phyloP scores from a whole-genome alignment of 306 rosid genomes.

The Boehmeria nivea region DNA sequence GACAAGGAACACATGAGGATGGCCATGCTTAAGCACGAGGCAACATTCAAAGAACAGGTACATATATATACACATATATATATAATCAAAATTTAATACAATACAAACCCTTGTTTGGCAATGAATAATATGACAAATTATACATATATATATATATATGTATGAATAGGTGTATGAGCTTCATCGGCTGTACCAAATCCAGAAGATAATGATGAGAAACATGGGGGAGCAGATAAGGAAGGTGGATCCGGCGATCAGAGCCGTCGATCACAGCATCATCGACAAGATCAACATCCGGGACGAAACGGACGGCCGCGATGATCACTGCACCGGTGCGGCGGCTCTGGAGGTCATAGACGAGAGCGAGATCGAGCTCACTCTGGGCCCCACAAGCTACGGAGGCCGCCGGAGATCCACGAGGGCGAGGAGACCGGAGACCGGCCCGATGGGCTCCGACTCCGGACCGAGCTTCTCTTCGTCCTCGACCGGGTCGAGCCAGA shows the following conservation, averaged over 20 bases:
- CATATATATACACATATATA: neutral
- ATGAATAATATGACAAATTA: neutral
- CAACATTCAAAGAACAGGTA: slow-evolving; percentile 81
- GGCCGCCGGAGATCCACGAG: slow-evolving; percentile 20
- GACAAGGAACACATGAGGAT: slow-evolving; percentile 70
- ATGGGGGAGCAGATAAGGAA: slow-evolving; percentile 27
- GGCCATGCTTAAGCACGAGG: slow-evolving; percentile 77
- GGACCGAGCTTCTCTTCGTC: slow-evolving; percentile 60
- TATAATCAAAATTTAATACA: neutral
- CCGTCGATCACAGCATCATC: neutral
- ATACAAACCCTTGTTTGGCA: neutral
- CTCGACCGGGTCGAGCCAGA: slow-evolving; percentile 68
- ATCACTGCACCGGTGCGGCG: neutral
- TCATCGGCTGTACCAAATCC: slow-evolving; percentile 75
- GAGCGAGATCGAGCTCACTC: slow-evolving; percentile 66
- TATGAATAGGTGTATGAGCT: slow-evolving; percentile 63
- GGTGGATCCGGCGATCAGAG: neutral
- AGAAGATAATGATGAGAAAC: slow-evolving; percentile 71
- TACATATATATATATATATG: neutral
- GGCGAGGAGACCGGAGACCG: slow-evolving; percentile 44
- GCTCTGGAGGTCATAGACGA: slow-evolving; percentile 59
- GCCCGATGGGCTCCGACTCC: slow-evolving; percentile 44
- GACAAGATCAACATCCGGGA: slow-evolving; percentile 3
- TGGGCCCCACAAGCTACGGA: slow-evolving; percentile 65
- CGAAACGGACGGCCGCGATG: neutral